Evolutionary conservation across 2,329 filamentous ascomycete species (phyloP).

Genomic region (Aphanoascus verrucosus): DNA sequence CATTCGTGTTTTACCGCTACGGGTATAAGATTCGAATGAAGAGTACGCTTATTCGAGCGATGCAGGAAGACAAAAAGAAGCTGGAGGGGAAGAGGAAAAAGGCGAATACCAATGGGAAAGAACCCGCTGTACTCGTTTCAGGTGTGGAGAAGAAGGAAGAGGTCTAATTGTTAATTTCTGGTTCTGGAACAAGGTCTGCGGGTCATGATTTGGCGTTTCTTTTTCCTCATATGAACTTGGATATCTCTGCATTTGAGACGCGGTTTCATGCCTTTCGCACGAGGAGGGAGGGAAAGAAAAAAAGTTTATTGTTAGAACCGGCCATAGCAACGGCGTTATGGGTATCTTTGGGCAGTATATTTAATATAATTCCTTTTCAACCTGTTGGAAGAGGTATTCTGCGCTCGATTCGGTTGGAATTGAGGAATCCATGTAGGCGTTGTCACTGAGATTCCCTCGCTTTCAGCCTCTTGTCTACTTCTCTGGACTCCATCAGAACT

Average conservation of each 20-base stretch:
- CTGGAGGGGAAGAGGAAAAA: slow-evolving; percentile 32
- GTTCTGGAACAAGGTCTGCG: not conserved
- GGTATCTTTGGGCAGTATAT: not conserved
- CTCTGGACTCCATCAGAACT: slow-evolving; percentile 37
- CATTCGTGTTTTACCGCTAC: slow-evolving; percentile 62
- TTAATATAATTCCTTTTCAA: too few relatives aligned
- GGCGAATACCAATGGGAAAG: not conserved
- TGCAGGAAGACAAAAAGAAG: slow-evolving; percentile 44
- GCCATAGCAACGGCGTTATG: not conserved
- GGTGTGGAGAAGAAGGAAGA: not conserved
- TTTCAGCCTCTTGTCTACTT: slow-evolving; percentile 25
- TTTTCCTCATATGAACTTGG: not conserved
- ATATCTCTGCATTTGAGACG: too few relatives aligned
- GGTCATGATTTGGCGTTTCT: not conserved
- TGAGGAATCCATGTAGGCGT: not conserved
- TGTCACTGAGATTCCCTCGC: not conserved
- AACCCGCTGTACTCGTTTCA: not conserved
- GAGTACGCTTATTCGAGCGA: slow-evolving; percentile 46
- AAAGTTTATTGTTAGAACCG: not conserved
- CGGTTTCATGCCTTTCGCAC: too few relatives aligned
- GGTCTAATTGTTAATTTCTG: not conserved
- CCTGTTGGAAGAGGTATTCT: too few relatives aligned
- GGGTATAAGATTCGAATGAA: slow-evolving; percentile 47
- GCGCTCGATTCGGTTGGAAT: not conserved
- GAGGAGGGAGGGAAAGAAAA: too few relatives aligned